These are phyloP conservation scores for Cladosporium sp. DNA, from an alignment of 2,329 filamentous ascomycete genomes.

Conservation along the genomic window DNA sequence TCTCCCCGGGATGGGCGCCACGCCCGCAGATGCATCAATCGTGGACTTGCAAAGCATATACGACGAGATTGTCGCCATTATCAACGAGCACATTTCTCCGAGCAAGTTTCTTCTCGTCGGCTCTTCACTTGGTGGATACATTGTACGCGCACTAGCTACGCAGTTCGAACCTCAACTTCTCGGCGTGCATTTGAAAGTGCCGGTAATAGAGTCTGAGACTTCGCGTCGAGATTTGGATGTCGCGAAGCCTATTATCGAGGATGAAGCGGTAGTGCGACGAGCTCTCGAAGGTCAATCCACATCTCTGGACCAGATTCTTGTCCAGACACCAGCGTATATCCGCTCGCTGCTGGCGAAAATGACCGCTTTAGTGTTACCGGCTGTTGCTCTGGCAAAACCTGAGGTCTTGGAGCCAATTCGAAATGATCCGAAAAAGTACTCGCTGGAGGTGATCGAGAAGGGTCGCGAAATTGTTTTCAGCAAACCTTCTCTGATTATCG, in stretches of 20 bases:
- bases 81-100: conserved; percentile 18
- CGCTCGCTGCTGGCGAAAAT: background rate
- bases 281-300: background rate
- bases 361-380: conserved; percentile 5
- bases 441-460: conserved; percentile 9
- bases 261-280: background rate
- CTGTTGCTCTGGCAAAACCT: conserved; percentile 6
- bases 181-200: conserved; percentile 19
- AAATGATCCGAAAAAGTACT: background rate
- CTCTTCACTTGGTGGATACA: conserved; percentile 20
- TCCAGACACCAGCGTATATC: conserved; percentile 20
- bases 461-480: conserved; percentile 12
- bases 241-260: conserved; percentile 8
- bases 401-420: conserved; percentile 6
- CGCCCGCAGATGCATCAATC: conserved; percentile 1
- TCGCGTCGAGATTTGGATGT: conserved; percentile 17
- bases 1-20: conserved; percentile 20
- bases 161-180: conserved; percentile 8
- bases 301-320: conserved; percentile 13
- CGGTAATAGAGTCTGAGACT: conserved; percentile 16
- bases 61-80: conserved; percentile 11
- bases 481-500: conserved; percentile 20
- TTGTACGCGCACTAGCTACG: conserved; percentile 19
- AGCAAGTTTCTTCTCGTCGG: conserved; percentile 19
- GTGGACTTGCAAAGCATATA: conserved; percentile 18